phyloP scores from a whole-genome alignment of 2,329 filamentous ascomycete species.

The Cordyceps cicadae region DNA sequence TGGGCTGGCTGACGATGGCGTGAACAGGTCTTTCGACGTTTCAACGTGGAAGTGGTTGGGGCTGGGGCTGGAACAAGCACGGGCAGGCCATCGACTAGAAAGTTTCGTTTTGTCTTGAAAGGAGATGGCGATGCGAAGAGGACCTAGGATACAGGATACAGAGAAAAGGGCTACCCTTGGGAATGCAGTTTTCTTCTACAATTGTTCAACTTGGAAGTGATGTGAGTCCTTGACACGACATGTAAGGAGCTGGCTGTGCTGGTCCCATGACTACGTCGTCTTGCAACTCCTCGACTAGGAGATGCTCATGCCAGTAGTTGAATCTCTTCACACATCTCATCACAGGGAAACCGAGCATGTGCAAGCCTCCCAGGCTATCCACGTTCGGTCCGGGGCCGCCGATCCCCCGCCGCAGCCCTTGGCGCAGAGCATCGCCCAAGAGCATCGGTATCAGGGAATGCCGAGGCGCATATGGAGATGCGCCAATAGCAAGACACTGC shows the following conservation, averaged over 20 bases:
- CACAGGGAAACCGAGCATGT: not conserved
- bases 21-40: not conserved
- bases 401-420: not conserved
- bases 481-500: not conserved
- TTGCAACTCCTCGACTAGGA: too few species aligned
- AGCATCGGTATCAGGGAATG: not conserved
- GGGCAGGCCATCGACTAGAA: not conserved
- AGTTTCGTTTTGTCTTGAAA: not conserved
- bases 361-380: too few species aligned
- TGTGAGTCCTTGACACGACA: not conserved
- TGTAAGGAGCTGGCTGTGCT: too few species aligned
- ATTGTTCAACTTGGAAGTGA: not conserved
- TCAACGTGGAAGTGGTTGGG: not conserved
- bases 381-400: not conserved
- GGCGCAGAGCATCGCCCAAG: not conserved
- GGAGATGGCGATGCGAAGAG: too few species aligned
- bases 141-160: too few species aligned
- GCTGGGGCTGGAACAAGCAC: not conserved
- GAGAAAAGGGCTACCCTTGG: not conserved
- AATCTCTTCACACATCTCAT: not conserved
- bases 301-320: not conserved
- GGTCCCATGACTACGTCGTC: too few species aligned
- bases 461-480: not conserved
- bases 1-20: not conserved
- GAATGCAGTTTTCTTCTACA: not conserved